Percentiles rank a stretch among this genome's conserved stretches.
Conservation (phyloP, 192 early-diverging fungal species). For the Powellomyces hirtus region DNA sequence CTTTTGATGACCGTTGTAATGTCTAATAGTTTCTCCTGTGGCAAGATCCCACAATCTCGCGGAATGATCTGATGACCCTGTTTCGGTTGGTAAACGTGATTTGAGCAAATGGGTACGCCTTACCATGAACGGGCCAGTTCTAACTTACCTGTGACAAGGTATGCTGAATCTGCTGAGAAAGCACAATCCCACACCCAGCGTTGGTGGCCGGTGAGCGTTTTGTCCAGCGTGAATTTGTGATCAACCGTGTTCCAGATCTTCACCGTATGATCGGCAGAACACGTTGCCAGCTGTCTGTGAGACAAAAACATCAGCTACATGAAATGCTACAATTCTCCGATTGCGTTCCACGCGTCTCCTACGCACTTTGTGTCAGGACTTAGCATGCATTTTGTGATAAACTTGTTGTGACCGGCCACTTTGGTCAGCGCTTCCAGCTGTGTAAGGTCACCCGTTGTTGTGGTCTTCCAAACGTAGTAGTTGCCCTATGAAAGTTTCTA, state of each 20-base stretch:
- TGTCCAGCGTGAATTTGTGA: constrained; percentile 62
- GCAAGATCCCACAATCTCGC: constrained; percentile 80
- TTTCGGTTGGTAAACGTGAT: no score
- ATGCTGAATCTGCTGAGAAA: constrained; percentile 89
- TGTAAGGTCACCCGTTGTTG: constrained; percentile 41
- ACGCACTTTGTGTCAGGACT: constrained; percentile 77
- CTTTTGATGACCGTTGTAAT: constrained; percentile 89
- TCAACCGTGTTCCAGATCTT: constrained; percentile 70
- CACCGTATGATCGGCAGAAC: constrained; percentile 83
- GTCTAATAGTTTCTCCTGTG: constrained; percentile 74
- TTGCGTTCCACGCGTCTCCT: no score
- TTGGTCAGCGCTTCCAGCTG: constrained; percentile 69
- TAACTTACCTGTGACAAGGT: constrained; percentile 70
- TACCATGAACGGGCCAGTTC: no score
- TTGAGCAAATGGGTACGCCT: no score
- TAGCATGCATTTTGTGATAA: constrained; percentile 78
- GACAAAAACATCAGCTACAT: not conserved
- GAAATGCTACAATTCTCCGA: not conserved
- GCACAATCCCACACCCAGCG: constrained; percentile 93
- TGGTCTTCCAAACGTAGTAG: constrained; percentile 58
- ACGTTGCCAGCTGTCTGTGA: constrained; percentile 69
- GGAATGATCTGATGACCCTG: constrained; percentile 80
- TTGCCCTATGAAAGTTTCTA: constrained; percentile 70
- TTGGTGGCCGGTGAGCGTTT: constrained; percentile 77
- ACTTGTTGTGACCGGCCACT: constrained; percentile 75